Base-by-base conservation (phyloP, 1,139 yeast species). In the Entelexis paramagnoliae region DNA sequence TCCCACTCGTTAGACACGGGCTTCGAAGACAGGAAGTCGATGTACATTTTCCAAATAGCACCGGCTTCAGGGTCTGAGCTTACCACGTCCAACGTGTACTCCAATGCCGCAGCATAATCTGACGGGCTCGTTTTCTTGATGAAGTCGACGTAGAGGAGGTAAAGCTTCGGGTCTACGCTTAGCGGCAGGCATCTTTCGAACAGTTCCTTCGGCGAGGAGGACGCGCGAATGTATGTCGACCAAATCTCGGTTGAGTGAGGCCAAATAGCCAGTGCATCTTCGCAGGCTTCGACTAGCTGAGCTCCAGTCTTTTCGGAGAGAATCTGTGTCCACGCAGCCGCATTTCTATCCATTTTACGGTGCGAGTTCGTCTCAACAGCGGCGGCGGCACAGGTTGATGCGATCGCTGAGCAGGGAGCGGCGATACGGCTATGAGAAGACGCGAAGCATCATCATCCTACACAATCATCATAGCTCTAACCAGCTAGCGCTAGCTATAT, bases 1-100 rank as follows among this genome's bases (percentile, higher is more conserved):
- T 91, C 97, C 86, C 94, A 86, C 45, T 83, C 78, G 40, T 86
- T 81, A 16, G 79, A 71, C 1, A 95, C 86, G 32, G 83, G 83
- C 83, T 91, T 83, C 42, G 78, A 71, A 60, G 81, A 82, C 57
- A 89, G 73, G 61, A 88, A 89, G n/a, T 75, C 81, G 34, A 91
- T 67, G 64, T 86, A 91, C 61, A 86, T 95, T 48, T 75, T 74
- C 96, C 96, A 91, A 50, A 91, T 70, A 2, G 73, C 72, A 32
- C 84, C 83, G 45, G 91, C 78, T 42, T 76, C 73, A 9, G 83
- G 76, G 65, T 91, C 98, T 49, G 80, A 72, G 1, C 95, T 93
- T 33, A 89, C 88, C 56, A 81, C 76, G 40, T 76, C 79, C 32
- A 86, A 72, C 2, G 95, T 95, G 65, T 84, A 80, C 58, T 87